These are phyloP conservation scores for Boletus rubroflammeus DNA, from an alignment of 768 basidiomycete species.

Conservation along the genomic window DNA sequence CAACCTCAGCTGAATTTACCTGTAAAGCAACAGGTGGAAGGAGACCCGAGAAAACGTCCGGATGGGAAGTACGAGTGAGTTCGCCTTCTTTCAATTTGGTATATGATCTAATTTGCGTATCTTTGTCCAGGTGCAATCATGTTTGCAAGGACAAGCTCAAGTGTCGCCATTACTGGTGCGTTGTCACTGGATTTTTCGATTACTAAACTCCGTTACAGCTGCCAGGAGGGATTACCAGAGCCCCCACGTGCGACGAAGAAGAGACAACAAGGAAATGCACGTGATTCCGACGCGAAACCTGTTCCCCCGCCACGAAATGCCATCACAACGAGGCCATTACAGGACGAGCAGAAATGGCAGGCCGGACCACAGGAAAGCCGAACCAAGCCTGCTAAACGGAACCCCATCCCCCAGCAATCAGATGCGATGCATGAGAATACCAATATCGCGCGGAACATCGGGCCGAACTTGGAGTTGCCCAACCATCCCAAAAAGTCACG, in stretches of 20 bases:
- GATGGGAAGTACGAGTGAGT: slow-evolving; percentile 66
- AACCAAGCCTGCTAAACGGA: slow-evolving; percentile 22
- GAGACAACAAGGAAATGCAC: slow-evolving; percentile 22
- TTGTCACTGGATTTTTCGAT: slow-evolving; percentile 1
- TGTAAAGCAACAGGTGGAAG: slow-evolving; percentile 3
- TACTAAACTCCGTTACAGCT: slow-evolving; percentile 43
- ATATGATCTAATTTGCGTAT: background rate
- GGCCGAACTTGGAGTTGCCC: slow-evolving; percentile 45
- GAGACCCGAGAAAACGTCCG: slow-evolving; percentile 39
- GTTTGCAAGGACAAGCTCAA: slow-evolving; percentile 70
- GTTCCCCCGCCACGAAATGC: background rate
- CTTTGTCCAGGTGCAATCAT: slow-evolving; percentile 64
- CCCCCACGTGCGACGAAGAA: slow-evolving; percentile 43
- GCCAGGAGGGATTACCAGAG: slow-evolving; percentile 62
- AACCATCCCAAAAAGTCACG: slow-evolving; percentile 2
- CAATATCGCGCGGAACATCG: slow-evolving; percentile 36
- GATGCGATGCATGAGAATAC: slow-evolving; percentile 43
- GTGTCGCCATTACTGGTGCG: slow-evolving; percentile 73
- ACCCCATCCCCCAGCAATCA: slow-evolving; percentile 36
- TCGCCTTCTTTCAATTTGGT: background rate
- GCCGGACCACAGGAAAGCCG: slow-evolving; percentile 12
- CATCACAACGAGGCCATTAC: background rate
- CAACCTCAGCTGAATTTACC: slow-evolving; percentile 1
- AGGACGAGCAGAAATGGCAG: slow-evolving; percentile 1
- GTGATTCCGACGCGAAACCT: slow-evolving; percentile 5